A percentile compares a stretch with the other conserved stretches of the same genome.
Evolutionary conservation across 345 rosid genomes (phyloP).

Genomic region (Boechera retrofracta): DNA sequence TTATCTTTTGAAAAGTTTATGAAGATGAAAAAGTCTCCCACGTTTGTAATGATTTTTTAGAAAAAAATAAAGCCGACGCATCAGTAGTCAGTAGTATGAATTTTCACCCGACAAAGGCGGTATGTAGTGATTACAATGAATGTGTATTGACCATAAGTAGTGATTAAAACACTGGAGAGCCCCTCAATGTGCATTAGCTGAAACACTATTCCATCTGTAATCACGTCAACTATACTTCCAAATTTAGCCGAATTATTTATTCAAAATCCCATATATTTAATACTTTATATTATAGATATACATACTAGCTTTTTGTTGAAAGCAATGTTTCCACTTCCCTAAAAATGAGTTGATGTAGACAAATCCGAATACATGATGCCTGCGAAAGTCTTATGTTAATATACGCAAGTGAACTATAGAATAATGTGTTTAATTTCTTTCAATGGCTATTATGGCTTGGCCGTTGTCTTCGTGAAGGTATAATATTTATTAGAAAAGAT

Average conservation of each 20-base stretch:
- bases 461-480: neutral
- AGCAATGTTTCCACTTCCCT: neutral
- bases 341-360: neutral
- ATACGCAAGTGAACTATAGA: neutral
- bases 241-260: neutral
- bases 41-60: neutral
- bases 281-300: neutral
- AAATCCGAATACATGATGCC: neutral
- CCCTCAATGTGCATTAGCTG: slow-evolving; percentile 24
- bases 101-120: neutral
- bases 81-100: neutral
- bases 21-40: neutral
- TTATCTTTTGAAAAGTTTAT: neutral
- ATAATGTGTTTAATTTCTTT: neutral
- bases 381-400: neutral
- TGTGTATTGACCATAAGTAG: slow-evolving; percentile 23
- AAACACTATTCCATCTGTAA: slow-evolving; percentile 10
- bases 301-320: slow-evolving; percentile 2
- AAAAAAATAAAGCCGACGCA: neutral
- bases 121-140: neutral
- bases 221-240: slow-evolving; percentile 7
- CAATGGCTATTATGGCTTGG: neutral
- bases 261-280: neutral
- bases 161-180: slow-evolving; percentile 15
- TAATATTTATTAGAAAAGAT: neutral